Base-by-base conservation (phyloP, 768 basidiomycete species). In the Collybia sp. region DNA sequence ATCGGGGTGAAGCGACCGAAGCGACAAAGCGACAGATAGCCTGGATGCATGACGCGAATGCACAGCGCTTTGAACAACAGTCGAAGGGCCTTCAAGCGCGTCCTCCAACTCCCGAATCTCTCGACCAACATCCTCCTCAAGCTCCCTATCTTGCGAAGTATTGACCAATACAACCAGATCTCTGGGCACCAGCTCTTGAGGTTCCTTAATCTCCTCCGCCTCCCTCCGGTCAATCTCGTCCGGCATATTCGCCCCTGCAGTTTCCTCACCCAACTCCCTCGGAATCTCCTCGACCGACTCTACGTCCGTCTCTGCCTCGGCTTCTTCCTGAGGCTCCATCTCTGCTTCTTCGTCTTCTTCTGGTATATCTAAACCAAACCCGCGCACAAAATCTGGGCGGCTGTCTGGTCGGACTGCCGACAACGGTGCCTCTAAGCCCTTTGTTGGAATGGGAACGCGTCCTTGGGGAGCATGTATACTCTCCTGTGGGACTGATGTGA, bases 291-390 rank as follows among this genome's bases (percentile, higher is more conserved):
- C 20, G 53, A 44, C 45, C 76, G 77, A 44, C 75, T 72, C 58
- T 53, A 11, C 58, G 35, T 38, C 11, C 30, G 9, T 43, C 30
- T 52, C 59, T 30, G 51, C 62, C 40, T 53, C 56, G 42, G 66
- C 63, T 19, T 60, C 61, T 2, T 56, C 48, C 37, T 56, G 60
- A 13, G 60, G n/a, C n/a, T n/a, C n/a, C n/a, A n/a, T 68, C 41
- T 75, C 77, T 48, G 71, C 74, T 35, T 77, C 76, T 53, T 88
- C 87, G 32, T 77, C 82, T 56, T 89, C 88, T 48, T 87, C 82
- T 2, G 87, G 82, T 47, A 82, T 79, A 50, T 92, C 88, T 46
- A 93, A 58, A 10, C 89, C 88, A 64, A 92, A 93, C 5, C 89
- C 89, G 49, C 83, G 76, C 41, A 67, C 64, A 58, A 91, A 93